Base-by-base conservation (phyloP, 2,329 filamentous ascomycete species). In the Xenoacremonium recifei region DNA sequence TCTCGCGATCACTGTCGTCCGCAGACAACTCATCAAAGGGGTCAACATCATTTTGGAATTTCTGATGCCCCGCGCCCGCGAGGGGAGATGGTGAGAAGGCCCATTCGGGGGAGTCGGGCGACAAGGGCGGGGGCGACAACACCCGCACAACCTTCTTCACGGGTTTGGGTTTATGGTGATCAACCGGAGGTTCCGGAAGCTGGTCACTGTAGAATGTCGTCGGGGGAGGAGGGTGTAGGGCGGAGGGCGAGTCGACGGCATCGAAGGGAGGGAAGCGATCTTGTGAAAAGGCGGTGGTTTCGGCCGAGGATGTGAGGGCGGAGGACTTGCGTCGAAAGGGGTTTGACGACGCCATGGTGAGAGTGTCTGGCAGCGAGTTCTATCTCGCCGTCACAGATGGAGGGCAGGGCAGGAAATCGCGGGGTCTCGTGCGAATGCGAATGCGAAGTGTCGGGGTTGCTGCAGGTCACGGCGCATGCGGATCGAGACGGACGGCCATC, bases 131-230 rank as follows among this genome's bases (percentile, higher is more conserved):
- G 38, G 81, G 81, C 31, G 80, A 83, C 58, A 83, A 74, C 7
- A 85, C 77, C 56, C 83, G 79, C 46, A 87, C 84, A 46, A 87
- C 84, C 56, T 79, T 85, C 66, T 86, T 85, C 45, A 77, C 72
- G 29, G 79, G 70, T 69, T 76, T 87, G 30, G 62, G 60, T 50
- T 65, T 74, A 37, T 45, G 51, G 54, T 69, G 50, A 57, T 63
- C 27, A 47, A 58, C 63, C 42, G 67, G 59, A 32, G 60, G 56
- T 18, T 60, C 59, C 32, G 38, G 39, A 41, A 49, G 36, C 48
- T 34, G 32, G 6, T 18, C 17, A n/a, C 44, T 12, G 16, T 30
- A 42, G 37, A 54, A 59, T 36, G 47, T 59, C 13, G 55, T 59
- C 12, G 50, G 49, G 33, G 59, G 58, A 17, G 54, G 55, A 20